Evolutionary conservation across 805 yeast genomes (phyloP).

Genomic region (Debaryomyces tyrocola): DNA sequence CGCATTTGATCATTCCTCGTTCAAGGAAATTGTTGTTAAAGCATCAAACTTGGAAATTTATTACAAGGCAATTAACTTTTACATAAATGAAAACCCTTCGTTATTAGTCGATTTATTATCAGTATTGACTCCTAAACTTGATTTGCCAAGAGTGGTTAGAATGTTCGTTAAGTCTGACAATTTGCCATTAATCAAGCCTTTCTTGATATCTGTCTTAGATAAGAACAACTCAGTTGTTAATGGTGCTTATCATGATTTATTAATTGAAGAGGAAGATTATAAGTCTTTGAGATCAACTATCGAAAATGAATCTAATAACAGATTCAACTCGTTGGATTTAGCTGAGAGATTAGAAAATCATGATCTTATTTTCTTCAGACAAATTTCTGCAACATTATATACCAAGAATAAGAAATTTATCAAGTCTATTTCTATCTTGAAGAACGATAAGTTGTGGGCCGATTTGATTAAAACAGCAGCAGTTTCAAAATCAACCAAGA

Average conservation of each 20-base stretch:
- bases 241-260: constrained; percentile 90
- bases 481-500: constrained; percentile 70
- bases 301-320: constrained; percentile 73
- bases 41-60: constrained; percentile 95
- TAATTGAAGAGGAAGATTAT: constrained; percentile 96
- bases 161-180: constrained; percentile 94
- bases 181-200: constrained; percentile 93
- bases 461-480: constrained; percentile 94
- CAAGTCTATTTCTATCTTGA: constrained; percentile 84
- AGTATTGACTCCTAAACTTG: constrained; percentile 84
- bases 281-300: constrained; percentile 84
- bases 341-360: constrained; percentile 94
- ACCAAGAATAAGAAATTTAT: constrained; percentile 92
- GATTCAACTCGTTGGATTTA: constrained; percentile 87
- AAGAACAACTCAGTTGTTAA: constrained; percentile 91
- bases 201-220: constrained; percentile 84
- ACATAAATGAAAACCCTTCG: constrained; percentile 88
- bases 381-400: constrained; percentile 91
- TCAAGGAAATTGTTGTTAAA: constrained; percentile 92
- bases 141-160: constrained; percentile 90
- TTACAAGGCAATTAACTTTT: constrained; percentile 95
- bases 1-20: constrained; percentile 89
- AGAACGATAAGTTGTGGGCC: constrained; percentile 90
- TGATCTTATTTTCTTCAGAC: constrained; percentile 87
- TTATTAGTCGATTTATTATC: constrained; percentile 82